phyloP scores from a whole-genome alignment of 495 filamentous ascomycete species.

The Penicillium flavigenum region DNA sequence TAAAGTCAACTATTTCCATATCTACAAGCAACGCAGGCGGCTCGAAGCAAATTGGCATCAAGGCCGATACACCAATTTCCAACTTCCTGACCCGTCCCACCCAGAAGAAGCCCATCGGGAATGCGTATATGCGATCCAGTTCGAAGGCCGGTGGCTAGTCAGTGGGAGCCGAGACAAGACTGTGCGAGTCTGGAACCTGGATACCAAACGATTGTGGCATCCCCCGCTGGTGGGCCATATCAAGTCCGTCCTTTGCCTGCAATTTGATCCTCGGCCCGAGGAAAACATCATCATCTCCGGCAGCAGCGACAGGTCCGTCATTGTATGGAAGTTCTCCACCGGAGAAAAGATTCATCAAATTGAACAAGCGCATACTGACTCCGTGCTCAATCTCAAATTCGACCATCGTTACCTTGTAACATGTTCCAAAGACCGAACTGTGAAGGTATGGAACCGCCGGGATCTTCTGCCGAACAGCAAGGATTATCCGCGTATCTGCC shows the following conservation, averaged over 20 bases:
- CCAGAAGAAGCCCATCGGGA: constrained; percentile 83
- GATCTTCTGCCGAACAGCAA: constrained; percentile 64
- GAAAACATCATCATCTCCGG: constrained; percentile 93
- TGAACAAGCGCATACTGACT: constrained; percentile 75
- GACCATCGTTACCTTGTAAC: constrained; percentile 89
- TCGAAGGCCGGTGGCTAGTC: constrained; percentile 78
- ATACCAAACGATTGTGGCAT: constrained; percentile 71
- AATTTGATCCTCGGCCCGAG: constrained; percentile 89
- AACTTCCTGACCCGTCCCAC: constrained; percentile 79
- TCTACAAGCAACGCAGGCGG: constrained; percentile 82
- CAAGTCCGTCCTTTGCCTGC: constrained; percentile 89
- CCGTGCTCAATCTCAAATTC: constrained; percentile 93
- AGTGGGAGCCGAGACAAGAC: constrained; percentile 90
- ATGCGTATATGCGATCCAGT: constrained; percentile 95
- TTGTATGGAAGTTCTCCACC: constrained; percentile 91
- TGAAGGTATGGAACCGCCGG: constrained; percentile 90
- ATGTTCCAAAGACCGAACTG: constrained; percentile 93
- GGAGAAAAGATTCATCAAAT: constrained; percentile 75
- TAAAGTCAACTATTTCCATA: constrained; percentile 57
- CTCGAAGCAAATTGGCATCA: constrained; percentile 91
- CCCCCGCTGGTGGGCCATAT: constrained; percentile 71
- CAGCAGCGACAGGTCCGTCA: constrained; percentile 85
- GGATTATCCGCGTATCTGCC: constrained; percentile 58
- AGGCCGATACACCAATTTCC: constrained; percentile 79
- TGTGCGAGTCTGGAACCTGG: constrained; percentile 86